These are phyloP conservation scores for Vigna trinervia DNA, from an alignment of 306 rosid genomes.

Conservation along the genomic window DNA sequence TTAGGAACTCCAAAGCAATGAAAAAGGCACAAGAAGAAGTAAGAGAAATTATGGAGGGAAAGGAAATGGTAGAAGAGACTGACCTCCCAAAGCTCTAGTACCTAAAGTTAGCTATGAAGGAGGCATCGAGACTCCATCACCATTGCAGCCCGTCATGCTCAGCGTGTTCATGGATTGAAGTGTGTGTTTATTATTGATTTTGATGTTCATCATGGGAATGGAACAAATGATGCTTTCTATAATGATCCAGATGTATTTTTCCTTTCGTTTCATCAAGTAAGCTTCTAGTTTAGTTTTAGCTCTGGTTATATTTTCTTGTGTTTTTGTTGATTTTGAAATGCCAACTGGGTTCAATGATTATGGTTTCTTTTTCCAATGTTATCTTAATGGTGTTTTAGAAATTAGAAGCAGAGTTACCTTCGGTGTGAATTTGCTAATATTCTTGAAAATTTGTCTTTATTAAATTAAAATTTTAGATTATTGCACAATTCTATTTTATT, in stretches of 20 bases:
- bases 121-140: conserved; percentile 8
- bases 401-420: not conserved
- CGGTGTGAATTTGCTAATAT: not conserved
- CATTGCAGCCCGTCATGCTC: conserved; percentile 91
- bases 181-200: conserved; percentile 91
- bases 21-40: too few species aligned
- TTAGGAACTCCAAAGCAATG: too few species aligned
- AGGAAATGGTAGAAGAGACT: too few species aligned
- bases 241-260: conserved; percentile 87
- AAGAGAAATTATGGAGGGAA: too few species aligned
- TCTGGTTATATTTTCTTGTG: not conserved
- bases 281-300: conserved; percentile 42
- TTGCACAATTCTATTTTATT: not conserved
- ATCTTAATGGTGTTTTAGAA: conserved; percentile 6
- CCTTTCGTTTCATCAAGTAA: conserved; percentile 95
- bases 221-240: conserved; percentile 91
- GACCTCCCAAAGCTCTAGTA: too few species aligned
- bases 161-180: conserved; percentile 77
- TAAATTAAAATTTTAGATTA: conserved; percentile 4
- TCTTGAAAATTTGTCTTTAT: conserved; percentile 12
- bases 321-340: conserved; percentile 36
- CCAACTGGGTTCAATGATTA: not conserved
- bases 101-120: too few species aligned
- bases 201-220: conserved; percentile 96
- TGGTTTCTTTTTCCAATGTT: conserved; percentile 12